Conservation (phyloP, 371 early-diverging fungal species). For the Smittium culicis region DNA sequence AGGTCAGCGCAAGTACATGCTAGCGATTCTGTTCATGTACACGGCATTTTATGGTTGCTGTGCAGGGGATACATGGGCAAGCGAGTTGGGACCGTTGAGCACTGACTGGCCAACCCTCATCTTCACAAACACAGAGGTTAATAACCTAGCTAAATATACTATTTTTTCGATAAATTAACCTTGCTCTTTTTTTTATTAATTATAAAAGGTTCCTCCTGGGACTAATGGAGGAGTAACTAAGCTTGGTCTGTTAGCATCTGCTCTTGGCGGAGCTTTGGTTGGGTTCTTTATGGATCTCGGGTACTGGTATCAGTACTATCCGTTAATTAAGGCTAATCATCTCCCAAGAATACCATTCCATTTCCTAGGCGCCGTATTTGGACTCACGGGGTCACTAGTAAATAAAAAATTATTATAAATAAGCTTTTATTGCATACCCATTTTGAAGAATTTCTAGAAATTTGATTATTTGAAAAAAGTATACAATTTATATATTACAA, state of each 20-base stretch:
- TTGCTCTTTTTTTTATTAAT: not conserved
- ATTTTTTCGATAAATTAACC: not conserved
- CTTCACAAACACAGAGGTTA: conserved; percentile 37
- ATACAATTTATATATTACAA: too few species aligned
- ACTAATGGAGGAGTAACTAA: conserved; percentile 72
- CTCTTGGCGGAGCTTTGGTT: conserved; percentile 58
- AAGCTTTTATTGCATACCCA: too few species aligned
- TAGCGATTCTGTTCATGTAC: too few species aligned
- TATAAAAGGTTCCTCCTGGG: conserved; percentile 76
- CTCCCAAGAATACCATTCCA: conserved; percentile 24
- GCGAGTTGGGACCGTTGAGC: conserved; percentile 70
- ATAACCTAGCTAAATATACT: conserved; percentile 4
- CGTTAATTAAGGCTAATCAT: conserved; percentile 20
- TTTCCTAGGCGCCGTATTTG: conserved; percentile 36
- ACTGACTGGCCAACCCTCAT: conserved; percentile 58
- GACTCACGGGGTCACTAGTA: conserved; percentile 60
- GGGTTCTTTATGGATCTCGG: conserved; percentile 47
- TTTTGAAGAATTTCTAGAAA: not conserved
- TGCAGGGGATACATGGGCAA: conserved; percentile 82
- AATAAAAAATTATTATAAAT: too few species aligned
- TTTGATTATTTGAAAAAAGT: too few species aligned
- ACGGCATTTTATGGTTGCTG: conserved; percentile 81
- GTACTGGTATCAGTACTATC: conserved; percentile 32
- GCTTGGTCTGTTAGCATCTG: conserved; percentile 46
- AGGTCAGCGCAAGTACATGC: too few species aligned